Conservation (phyloP, 228 moss, liverwort and hornwort species). For the Sphagnum fallax region DNA sequence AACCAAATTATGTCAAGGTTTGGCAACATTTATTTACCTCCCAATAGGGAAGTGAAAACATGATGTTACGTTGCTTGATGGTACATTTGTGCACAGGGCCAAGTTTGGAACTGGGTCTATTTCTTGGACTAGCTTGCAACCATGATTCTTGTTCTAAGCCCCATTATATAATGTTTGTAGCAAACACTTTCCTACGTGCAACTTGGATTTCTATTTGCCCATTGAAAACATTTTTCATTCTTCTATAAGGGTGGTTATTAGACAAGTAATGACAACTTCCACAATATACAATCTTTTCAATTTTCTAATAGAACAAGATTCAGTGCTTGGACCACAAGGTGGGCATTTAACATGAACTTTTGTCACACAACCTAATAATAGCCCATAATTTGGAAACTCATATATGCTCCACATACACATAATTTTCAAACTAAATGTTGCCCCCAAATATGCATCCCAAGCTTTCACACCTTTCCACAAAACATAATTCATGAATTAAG, state of each 20-base stretch:
- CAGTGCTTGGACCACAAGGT: too few relatives aligned
- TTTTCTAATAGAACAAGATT: neutral
- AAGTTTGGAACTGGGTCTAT: too few relatives aligned
- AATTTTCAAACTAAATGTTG: neutral
- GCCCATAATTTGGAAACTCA: slow-evolving; percentile 3
- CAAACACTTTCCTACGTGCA: too few relatives aligned
- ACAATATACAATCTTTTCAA: neutral
- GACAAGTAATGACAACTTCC: neutral
- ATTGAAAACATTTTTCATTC: neutral
- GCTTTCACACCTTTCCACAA: slow-evolving; percentile 4
- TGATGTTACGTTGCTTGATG: too few relatives aligned
- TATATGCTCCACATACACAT: slow-evolving; percentile 5
- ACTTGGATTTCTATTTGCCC: neutral
- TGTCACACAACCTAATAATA: neutral
- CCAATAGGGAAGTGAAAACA: too few relatives aligned
- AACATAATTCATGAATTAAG: neutral
- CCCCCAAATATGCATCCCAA: neutral
- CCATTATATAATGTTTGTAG: too few relatives aligned
- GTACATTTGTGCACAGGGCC: too few relatives aligned
- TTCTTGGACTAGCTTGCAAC: too few relatives aligned
- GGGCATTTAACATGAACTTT: neutral
- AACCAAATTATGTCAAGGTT: too few relatives aligned
- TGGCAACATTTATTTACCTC: too few relatives aligned
- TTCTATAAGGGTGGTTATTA: neutral
- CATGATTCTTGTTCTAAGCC: too few relatives aligned